Conservation (phyloP, 257 asterid species). For the Rauvolfia tetraphylla region DNA sequence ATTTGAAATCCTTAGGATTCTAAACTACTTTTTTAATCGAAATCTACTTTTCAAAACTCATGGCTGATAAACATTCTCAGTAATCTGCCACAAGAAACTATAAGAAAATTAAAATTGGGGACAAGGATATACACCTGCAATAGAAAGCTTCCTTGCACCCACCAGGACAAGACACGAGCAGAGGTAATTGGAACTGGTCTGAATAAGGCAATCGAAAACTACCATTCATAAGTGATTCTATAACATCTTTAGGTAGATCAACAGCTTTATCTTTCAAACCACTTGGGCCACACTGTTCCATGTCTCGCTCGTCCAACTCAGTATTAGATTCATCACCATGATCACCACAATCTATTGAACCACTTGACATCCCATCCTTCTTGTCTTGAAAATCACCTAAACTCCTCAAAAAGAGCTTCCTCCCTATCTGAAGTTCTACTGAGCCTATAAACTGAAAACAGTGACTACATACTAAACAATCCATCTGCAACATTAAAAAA, state of each 20-base stretch:
- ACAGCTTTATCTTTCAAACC: conserved; percentile 36
- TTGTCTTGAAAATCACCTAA: conserved; percentile 44
- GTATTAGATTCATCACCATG: conserved; percentile 22
- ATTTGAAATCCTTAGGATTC: background rate
- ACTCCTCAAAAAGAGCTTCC: conserved; percentile 65
- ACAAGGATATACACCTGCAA: conserved; percentile 61
- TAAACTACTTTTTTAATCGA: background rate
- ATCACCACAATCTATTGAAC: conserved; percentile 13
- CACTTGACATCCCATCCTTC: conserved; percentile 24
- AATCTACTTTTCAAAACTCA: background rate
- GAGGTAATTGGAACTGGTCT: conserved; percentile 62
- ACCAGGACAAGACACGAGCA: conserved; percentile 65
- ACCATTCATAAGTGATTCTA: conserved; percentile 61
- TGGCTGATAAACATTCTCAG: background rate
- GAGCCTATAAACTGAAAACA: conserved; percentile 88
- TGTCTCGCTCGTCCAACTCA: conserved; percentile 15
- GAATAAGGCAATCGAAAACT: conserved; percentile 59
- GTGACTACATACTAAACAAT: conserved; percentile 82
- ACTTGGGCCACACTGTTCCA: conserved; percentile 36
- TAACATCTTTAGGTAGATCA: conserved; percentile 40
- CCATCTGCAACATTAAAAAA: conserved; percentile 52
- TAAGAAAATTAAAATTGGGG: background rate
- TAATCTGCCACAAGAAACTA: background rate
- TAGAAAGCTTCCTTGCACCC: conserved; percentile 77
- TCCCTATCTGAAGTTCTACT: conserved; percentile 82